Conservation (phyloP, 768 basidiomycete species). For the Suillus fuscotomentosus region DNA sequence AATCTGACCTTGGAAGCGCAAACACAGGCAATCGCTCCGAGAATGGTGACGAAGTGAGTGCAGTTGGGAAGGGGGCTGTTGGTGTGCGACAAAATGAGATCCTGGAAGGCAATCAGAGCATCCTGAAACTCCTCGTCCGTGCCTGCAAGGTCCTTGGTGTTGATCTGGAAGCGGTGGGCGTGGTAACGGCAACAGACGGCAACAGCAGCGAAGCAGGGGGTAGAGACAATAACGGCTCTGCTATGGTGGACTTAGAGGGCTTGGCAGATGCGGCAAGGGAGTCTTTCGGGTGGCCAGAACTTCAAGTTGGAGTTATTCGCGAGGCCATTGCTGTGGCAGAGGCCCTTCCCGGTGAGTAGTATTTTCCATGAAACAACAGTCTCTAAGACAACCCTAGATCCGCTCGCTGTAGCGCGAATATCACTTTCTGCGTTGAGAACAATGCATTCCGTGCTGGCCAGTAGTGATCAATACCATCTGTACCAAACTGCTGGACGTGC, state of each 20-base stretch:
- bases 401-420: conserved; percentile 82
- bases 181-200: conserved; percentile 34
- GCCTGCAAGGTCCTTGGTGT: conserved; percentile 81
- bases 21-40: conserved; percentile 50
- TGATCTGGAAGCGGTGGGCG: conserved; percentile 67
- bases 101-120: conserved; percentile 75
- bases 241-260: conserved; percentile 32
- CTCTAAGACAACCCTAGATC: conserved; percentile 49
- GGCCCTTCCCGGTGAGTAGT: conserved; percentile 74
- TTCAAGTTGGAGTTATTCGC: conserved; percentile 90
- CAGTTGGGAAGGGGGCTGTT: conserved; percentile 48
- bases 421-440: conserved; percentile 83
- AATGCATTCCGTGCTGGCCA: conserved; percentile 63
- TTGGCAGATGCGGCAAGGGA: conserved; percentile 39
- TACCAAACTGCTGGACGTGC: conserved; percentile 73
- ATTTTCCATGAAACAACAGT: conserved; percentile 5
- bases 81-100: conserved; percentile 74
- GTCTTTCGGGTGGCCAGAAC: conserved; percentile 88
- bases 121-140: conserved; percentile 72
- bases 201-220: conserved; percentile 11
- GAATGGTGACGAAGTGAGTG: conserved; percentile 24
- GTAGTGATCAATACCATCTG: conserved; percentile 79
- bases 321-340: conserved; percentile 93
- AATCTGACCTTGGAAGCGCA: conserved; percentile 32
- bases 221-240: conserved; percentile 18